A percentile compares a stretch with the other conserved stretches of the same genome.
Conservation (phyloP, 352 stramenopile species). For the Phytophthora sp. region DNA sequence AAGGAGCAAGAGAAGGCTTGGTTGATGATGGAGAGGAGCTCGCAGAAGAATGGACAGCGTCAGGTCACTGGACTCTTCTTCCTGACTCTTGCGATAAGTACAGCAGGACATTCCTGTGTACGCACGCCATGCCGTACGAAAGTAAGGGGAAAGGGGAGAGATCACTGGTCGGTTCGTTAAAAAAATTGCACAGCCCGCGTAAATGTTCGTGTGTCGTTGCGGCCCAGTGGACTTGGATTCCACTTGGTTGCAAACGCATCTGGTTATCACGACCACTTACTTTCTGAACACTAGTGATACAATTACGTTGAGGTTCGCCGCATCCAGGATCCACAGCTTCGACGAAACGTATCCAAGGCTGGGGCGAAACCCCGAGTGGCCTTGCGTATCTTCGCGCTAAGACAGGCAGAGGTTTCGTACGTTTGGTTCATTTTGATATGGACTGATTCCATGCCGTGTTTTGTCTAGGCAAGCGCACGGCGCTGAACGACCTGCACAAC, state of each 20-base stretch:
- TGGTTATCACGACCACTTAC: not conserved
- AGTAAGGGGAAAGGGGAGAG: not conserved
- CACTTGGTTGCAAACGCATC: not conserved
- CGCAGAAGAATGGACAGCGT: not conserved
- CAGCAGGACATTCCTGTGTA: conserved; percentile 2
- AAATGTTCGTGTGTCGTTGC: not conserved
- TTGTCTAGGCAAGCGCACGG: not conserved
- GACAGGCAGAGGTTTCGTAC: not conserved
- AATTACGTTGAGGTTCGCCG: conserved; percentile 1
- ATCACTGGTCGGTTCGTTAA: not conserved
- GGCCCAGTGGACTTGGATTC: not conserved
- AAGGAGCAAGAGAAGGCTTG: not conserved
- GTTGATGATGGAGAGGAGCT: not conserved
- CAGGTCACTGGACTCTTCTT: not conserved
- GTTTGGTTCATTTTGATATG: not conserved
- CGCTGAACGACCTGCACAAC: conserved; percentile 8
- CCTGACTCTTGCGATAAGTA: not conserved
- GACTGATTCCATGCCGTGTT: not conserved
- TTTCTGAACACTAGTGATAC: conserved; percentile 1
- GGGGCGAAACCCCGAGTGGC: not conserved
- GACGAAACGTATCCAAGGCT: not conserved
- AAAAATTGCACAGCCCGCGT: not conserved
- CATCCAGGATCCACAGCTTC: not conserved
- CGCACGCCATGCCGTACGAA: not conserved
- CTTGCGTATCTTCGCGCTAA: conserved; percentile 4